A percentile compares a stretch with the other conserved stretches of the same genome.
phyloP scores from a whole-genome alignment of 108 stramenopile species.

The Fragilariopsis cylindrus region DNA sequence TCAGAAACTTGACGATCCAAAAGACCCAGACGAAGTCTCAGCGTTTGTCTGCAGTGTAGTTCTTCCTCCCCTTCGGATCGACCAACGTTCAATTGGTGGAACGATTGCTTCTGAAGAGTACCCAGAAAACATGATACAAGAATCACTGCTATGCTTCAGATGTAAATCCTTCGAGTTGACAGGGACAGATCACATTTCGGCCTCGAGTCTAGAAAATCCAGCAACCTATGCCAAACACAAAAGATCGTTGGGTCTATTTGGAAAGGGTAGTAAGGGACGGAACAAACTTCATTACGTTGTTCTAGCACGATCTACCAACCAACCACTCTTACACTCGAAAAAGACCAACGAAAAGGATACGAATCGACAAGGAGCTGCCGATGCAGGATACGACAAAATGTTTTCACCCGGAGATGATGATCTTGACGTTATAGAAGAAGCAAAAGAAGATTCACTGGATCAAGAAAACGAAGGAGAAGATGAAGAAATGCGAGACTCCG shows the following conservation, averaged over 20 bases:
- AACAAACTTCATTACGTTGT: constrained; percentile 74
- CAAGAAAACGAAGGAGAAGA: constrained; percentile 36
- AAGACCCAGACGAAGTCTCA: constrained; percentile 40
- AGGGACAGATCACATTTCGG: constrained; percentile 41
- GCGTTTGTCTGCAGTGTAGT: constrained; percentile 47
- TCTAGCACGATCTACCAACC: constrained; percentile 73
- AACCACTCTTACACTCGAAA: constrained; percentile 46
- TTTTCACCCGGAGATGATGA: constrained; percentile 41
- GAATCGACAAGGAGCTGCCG: not conserved
- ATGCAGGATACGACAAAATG: constrained; percentile 47
- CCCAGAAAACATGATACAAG: constrained; percentile 46
- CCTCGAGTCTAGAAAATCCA: constrained; percentile 50
- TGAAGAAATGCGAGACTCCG: constrained; percentile 19
- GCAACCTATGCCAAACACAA: constrained; percentile 55
- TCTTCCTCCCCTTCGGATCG: constrained; percentile 50
- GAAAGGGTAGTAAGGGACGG: constrained; percentile 52
- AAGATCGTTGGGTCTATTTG: constrained; percentile 47
- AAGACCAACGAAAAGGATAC: constrained; percentile 15
- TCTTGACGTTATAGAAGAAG: constrained; percentile 34
- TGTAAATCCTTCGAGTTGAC: constrained; percentile 54
- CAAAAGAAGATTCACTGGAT: constrained; percentile 12
- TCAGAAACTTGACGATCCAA: constrained; percentile 41
- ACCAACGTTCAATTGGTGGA: constrained; percentile 54
- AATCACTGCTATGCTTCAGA: constrained; percentile 41
- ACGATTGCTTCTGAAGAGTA: constrained; percentile 26